Base-by-base conservation (phyloP, 2,329 filamentous ascomycete species). In the Beauveria caledonica region DNA sequence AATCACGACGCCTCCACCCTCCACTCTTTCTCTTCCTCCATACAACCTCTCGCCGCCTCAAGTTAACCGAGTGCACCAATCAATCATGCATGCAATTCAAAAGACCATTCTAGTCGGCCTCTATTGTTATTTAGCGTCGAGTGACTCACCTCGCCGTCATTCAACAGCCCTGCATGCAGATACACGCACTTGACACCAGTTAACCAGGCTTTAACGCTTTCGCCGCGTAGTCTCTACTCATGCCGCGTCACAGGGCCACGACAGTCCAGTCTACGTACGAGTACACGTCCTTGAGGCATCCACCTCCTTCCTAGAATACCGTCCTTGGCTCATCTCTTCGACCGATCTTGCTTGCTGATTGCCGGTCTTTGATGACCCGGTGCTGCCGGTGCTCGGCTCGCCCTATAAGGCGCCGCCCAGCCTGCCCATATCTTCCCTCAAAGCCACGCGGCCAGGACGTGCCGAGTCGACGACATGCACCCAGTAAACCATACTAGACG, bases 201-300 rank as follows among this genome's bases (percentile, higher is more conserved):
- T 11, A 33, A 48, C 21, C 19, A 19, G 13, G 11, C 5, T 36
- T 36, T 13, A 11, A 36, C 33, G 17, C 19, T 17, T 10, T 15
- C 42, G 45, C 46, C 57, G 39, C 57, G 57, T 59, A 48, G 23
- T 52, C 39, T 33, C 13, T 33, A 25, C 27, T 19, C 29, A 40
- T 19, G 57, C 59, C 59, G 59, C 59, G 59, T 61, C 59, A 61
- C 59, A 52, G 13, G 27, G 36, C 59, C 45, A 61, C 59, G 59
- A 55, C 29, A 36, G n/a, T n/a, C n/a, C 25, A 25, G 52, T 25
- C 52, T 36, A 61, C 59, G 59, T 53, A 61, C 52, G 25, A 51
- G 50, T 52, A 21, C 21, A 60, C 58, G 58, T 60, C 23, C n/a
- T 51, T 21, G 33, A 11, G 33, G 33, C 33, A 5, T 39, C 13